phyloP scores from a whole-genome alignment of 345 rosid species.

The Lepidium aucheri region DNA sequence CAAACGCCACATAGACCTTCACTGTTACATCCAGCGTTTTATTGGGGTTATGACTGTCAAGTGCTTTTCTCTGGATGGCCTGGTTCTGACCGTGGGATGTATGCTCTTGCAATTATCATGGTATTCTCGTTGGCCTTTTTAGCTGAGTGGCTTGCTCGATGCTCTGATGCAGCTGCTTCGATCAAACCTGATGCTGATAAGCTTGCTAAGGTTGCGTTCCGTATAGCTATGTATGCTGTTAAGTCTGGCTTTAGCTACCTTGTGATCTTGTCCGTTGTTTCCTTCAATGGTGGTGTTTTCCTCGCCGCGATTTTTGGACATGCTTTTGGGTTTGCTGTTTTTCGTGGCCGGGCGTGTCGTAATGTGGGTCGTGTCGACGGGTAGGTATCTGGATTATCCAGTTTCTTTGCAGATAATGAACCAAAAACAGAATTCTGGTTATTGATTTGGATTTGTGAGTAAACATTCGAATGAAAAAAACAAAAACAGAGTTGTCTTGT shows the following conservation, averaged over 20 bases:
- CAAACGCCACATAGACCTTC: constrained; percentile 21
- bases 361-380: constrained; percentile 24
- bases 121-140: constrained; percentile 52
- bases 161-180: constrained; percentile 25
- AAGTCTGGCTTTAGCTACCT: constrained; percentile 53
- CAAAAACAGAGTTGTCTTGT: not conserved
- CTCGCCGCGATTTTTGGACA: constrained; percentile 62
- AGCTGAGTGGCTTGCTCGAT: constrained; percentile 46
- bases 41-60: constrained; percentile 56
- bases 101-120: constrained; percentile 51
- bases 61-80: constrained; percentile 82
- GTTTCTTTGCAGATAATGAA: not conserved
- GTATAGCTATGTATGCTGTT: constrained; percentile 43
- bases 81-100: constrained; percentile 50
- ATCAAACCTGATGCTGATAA: constrained; percentile 44
- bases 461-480: not conserved
- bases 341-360: constrained; percentile 43
- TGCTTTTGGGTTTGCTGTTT: constrained; percentile 58
- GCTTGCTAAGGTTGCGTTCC: constrained; percentile 43
- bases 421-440: not conserved
- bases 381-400: not conserved
- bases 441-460: constrained; percentile 2
- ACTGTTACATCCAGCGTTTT: constrained; percentile 41
- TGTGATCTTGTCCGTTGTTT: constrained; percentile 76
- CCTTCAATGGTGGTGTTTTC: constrained; percentile 74